phyloP scores from a whole-genome alignment of 2,329 filamentous ascomycete species.

The Aspergillus aculeatinus region DNA sequence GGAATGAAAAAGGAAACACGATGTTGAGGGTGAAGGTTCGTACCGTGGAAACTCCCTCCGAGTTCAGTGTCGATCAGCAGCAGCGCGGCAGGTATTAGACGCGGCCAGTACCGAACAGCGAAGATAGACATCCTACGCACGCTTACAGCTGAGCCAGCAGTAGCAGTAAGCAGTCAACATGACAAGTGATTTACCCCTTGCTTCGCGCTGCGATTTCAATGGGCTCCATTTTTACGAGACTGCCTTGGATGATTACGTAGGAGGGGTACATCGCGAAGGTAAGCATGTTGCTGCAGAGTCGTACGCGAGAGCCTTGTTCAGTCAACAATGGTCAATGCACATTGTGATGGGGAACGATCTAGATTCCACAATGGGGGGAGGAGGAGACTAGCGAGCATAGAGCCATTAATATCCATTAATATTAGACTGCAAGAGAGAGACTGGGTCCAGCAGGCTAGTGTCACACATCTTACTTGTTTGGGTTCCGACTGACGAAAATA shows the following conservation, averaged over 20 bases:
- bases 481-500: neutral
- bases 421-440: neutral
- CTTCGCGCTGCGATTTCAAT: neutral
- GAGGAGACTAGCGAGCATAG: neutral
- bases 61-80: slow-evolving; percentile 1
- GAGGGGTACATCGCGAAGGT: neutral
- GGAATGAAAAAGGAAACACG: slow-evolving; percentile 6
- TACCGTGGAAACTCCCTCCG: neutral
- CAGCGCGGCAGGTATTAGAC: slow-evolving; percentile 1
- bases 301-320: neutral
- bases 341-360: neutral
- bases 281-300: neutral
- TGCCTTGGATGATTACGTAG: neutral
- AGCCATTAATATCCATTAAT: neutral
- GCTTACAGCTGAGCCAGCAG: neutral
- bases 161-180: neutral
- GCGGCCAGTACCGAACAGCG: neutral
- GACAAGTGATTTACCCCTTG: neutral
- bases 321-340: neutral
- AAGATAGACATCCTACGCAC: neutral
- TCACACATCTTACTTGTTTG: neutral
- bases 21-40: neutral
- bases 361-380: neutral
- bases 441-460: neutral
- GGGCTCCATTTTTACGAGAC: neutral